Base-by-base conservation (phyloP, 371 early-diverging fungal species). In the Zychaea mexicana region DNA sequence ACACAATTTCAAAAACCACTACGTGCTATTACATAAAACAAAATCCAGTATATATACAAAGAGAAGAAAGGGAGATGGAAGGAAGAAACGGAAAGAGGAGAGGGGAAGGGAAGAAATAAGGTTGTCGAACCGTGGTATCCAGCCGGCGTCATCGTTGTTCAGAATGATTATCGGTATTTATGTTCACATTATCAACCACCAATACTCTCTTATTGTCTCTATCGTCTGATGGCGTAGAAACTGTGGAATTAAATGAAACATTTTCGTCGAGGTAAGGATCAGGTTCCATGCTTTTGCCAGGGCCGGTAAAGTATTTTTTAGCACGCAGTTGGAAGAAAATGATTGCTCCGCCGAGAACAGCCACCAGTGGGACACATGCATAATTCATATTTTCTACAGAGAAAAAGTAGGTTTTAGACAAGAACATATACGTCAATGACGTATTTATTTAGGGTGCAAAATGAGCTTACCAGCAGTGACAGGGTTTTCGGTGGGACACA, bases 401-500 rank as follows among this genome's bases (percentile, higher is more conserved):
- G 30, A 60, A 3, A 52, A 19, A 30, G n/a, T 31, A 49, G 3
- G 0, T 31, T 52, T 7, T 52, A 21, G 13, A 12, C 4, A 19
- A 31, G 21, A 3, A 22, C 21, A 9, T 38, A 19, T 53, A 27
- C 12, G 30, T 3, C 32, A 6, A 28, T 24, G 2, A 36, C 8
- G 8, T 36, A 36, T 10, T 36, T 36, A 36, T 36, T 8, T 46
- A 21, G 9, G 9, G 7, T 46, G 15, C 7, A 52, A 38, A 19
- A 38, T 13, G 19, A n/a, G 28, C 55, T 42, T 63, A 72, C 67
- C 57, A n/a, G 82, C 72, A 3, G 77, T 80, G 21, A 91, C 86
- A 15, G 90, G 91, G 39, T 66, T 58, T 33, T 79, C 57, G 1
- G 81, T 77, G n/a, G 90, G 90, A 30, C 88, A 82, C 3, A 88